Percentiles rank a stretch among this genome's conserved stretches.
phyloP scores from a whole-genome alignment of 805 yeast genomes.

The Saccharomycopsis oosterbeekiorum region DNA sequence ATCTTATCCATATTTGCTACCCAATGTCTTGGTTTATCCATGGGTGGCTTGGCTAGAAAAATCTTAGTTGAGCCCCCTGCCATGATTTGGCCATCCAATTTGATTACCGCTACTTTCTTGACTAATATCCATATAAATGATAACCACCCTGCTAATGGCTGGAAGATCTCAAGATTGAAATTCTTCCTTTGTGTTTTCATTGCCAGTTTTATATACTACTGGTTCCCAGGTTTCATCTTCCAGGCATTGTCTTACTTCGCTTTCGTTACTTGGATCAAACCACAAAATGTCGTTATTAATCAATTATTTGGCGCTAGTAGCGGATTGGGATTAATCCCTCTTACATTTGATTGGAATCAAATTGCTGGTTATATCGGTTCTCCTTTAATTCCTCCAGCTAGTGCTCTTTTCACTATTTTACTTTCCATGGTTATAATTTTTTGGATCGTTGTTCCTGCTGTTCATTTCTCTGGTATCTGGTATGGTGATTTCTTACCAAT shows the following conservation, averaged over 20 bases:
- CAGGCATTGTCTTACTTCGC: conserved; percentile 50
- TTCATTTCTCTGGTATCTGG: conserved; percentile 48
- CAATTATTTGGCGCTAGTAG: conserved; percentile 52
- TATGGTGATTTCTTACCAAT: conserved; percentile 52
- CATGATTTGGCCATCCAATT: conserved; percentile 60
- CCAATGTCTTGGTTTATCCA: conserved; percentile 55
- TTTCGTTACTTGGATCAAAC: conserved; percentile 56
- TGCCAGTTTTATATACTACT: conserved; percentile 36
- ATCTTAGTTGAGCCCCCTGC: conserved; percentile 53
- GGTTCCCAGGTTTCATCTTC: conserved; percentile 54
- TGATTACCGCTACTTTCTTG: conserved; percentile 50
- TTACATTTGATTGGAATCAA: conserved; percentile 63
- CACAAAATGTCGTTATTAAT: conserved; percentile 44
- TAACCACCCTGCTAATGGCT: conserved; percentile 41
- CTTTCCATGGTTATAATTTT: conserved; percentile 39
- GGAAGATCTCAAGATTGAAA: conserved; percentile 44
- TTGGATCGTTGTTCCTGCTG: conserved; percentile 44
- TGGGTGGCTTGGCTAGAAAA: conserved; percentile 52
- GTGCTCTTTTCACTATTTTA: conserved; percentile 34
- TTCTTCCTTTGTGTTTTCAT: conserved; percentile 36
- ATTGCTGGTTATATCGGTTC: conserved; percentile 47
- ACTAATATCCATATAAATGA: conserved; percentile 39
- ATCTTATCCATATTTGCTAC: conserved; percentile 43
- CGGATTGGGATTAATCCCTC: conserved; percentile 59
- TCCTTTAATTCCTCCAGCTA: conserved; percentile 56